phyloP scores from a whole-genome alignment of 208 protist species.

The Tritrichomonas foetus region DNA sequence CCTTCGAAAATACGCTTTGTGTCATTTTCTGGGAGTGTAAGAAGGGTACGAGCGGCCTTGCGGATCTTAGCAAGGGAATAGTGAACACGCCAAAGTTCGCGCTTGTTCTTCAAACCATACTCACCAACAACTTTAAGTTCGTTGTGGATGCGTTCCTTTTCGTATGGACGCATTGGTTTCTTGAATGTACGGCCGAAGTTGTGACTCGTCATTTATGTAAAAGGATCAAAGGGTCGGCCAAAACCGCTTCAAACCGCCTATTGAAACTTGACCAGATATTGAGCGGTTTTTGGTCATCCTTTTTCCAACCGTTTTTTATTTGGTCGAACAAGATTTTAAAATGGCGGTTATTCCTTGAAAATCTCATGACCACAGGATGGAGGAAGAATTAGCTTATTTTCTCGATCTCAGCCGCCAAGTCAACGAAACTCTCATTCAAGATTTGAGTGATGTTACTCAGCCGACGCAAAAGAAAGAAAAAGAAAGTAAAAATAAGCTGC shows the following conservation, averaged over 20 bases:
- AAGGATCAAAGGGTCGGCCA: background rate
- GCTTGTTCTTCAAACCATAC: constrained; percentile 96
- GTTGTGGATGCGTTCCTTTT: constrained; percentile 98
- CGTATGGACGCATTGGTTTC: constrained; percentile 96
- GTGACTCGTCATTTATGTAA: constrained; percentile 56
- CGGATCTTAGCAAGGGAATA: constrained; percentile 96
- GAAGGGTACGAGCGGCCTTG: constrained; percentile 90
- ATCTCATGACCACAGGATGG: no score
- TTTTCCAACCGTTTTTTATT: no score
- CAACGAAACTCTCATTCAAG: background rate
- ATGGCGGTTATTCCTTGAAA: no score
- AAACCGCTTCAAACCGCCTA: background rate
- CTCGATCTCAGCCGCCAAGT: background rate
- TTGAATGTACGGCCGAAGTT: constrained; percentile 88
- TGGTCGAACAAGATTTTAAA: no score
- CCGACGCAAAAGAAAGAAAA: background rate
- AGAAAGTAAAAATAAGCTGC: background rate
- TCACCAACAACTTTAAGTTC: constrained; percentile 98
- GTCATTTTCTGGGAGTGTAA: constrained; percentile 97
- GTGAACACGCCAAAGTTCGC: constrained; percentile 97
- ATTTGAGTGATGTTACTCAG: background rate
- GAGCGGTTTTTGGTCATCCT: no score
- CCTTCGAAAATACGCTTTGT: constrained; percentile 90
- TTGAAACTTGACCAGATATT: no score
- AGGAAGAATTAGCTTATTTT: background rate